Evolutionary conservation across 768 basidiomycete genomes (phyloP).

Genomic region (Clavulina sp.): DNA sequence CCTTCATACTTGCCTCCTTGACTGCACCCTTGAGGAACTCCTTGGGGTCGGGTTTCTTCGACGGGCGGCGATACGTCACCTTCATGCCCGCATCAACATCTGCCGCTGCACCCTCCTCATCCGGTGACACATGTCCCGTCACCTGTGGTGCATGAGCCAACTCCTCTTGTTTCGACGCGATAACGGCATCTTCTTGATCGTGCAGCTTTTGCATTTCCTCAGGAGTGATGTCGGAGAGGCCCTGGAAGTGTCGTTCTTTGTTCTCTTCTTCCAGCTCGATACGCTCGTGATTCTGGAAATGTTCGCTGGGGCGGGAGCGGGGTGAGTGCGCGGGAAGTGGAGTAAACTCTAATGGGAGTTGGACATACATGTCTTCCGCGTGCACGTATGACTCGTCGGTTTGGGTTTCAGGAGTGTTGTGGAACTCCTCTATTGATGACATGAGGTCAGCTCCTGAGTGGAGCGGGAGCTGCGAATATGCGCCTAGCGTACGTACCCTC

Average conservation of each 20-base stretch:
- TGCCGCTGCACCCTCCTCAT: slow-evolving; percentile 7
- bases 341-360: neutral
- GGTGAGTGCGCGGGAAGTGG: neutral
- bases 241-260: slow-evolving; percentile 69
- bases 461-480: too few species aligned
- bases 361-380: slow-evolving; percentile 50
- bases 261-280: slow-evolving; percentile 78
- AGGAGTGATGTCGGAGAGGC: slow-evolving; percentile 29
- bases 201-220: slow-evolving; percentile 1
- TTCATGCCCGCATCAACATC: slow-evolving; percentile 4
- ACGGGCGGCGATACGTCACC: slow-evolving; percentile 21
- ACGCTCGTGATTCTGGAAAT: slow-evolving; percentile 72
- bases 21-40: slow-evolving; percentile 40
- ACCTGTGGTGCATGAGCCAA: slow-evolving; percentile 4
- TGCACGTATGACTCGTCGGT: slow-evolving; percentile 90
- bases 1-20: slow-evolving; percentile 31
- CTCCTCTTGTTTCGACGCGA: neutral
- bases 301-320: slow-evolving; percentile 33
- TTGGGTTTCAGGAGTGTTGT: slow-evolving; percentile 93
- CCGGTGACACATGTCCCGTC: neutral
- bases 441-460: slow-evolving; percentile 5
- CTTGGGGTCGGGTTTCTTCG: slow-evolving; percentile 52
- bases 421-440: slow-evolving; percentile 54
- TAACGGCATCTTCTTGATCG: neutral
- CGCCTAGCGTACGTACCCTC: slow-evolving; percentile 63